Base-by-base conservation (phyloP, 2,329 filamentous ascomycete genomes). In the Cordyceps cicadae region DNA sequence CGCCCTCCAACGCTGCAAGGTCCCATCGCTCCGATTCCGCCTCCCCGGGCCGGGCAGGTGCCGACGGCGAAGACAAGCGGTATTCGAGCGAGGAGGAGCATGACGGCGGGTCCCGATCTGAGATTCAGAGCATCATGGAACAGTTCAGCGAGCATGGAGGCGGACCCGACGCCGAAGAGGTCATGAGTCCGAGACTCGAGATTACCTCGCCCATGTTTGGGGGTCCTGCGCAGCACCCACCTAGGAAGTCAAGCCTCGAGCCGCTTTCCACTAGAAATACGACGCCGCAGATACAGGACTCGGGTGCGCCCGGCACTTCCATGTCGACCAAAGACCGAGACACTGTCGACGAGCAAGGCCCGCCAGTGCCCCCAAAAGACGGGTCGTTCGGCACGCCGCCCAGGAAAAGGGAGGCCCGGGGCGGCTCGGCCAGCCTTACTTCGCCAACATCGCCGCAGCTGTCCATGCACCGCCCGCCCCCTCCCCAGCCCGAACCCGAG, bases 91-190 rank as follows among this genome's bases (percentile, higher is more conserved):
- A 87, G 68, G 85, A 86, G 68, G 81, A 85, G 59, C 82, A 84
- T 24, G 86, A 92, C 53, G 83, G 83, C 55, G 85, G 85, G 56
- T 90, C 89, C 1, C 84, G 85, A 62, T 87, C 88, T 6, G 94
- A 99, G 76, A 97, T 99, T 63, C 90, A 97, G 74, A 96, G 84
- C 70, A 97, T 99, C 71, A 97, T 99, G 90, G 90, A 91, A 64
- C 94, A 97, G 74, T 97, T 97, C 67, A 87, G 88, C 66, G 86
- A 90, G 69, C 85, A 85, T 55, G 85, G 85, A 32, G 85, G 86
- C 56, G 89, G 87, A 0, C 88, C 86, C 1, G 87, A 81, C 5
- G 85, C 83, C 63, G 87, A 93, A 55, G 90, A 95, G 72, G 91
- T 96, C 70, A 96, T 96, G 91, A 96, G 92, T 64, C 92, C 92